Base-by-base conservation (phyloP, 306 rosid genomes). In the Gastrolobium bilobum region DNA sequence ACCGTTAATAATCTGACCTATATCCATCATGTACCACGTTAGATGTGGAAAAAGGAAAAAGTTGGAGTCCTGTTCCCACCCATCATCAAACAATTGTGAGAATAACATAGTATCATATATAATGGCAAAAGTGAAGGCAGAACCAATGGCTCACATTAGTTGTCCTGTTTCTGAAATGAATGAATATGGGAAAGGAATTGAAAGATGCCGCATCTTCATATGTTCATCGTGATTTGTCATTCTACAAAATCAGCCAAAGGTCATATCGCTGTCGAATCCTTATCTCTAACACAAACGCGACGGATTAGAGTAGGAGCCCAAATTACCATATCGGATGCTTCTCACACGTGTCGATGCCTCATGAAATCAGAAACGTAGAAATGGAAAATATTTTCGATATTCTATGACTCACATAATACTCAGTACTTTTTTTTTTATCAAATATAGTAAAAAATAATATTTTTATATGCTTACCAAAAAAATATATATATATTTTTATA, bases 251-350 rank as follows among this genome's bases (percentile, higher is more conserved):
- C 79, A 62, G 67, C 40, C 66, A 56, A 3, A 48, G 70, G 75
- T 87, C 82, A 79, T 76, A 80, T 82, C 76, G 74, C 73, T 2
- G 37, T 34, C 15, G 88, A 88, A 86, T 86, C 92, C 82, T 79
- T 80, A 84, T 86, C 90, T 60, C 81, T 4, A 52, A 31, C 77
- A 52, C 15, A 4, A 13, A 30, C 51, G 57, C 54, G 1, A 76
- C 14, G 20, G 53, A 44, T 26, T 39, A 42, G 7, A 20, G 4
- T 33, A 10, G 10, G 83, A 57, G 1, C 42, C 68, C 69, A 40
- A 7, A 40, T 5, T 48, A 54, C 46, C 29, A 43, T 38, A 42
- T 10, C 0, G 0, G 71, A 85, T 71, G 61, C 83, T 33, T 7
- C 5, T 29, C 56, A 71, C 83, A 81, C 87, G 80, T 81, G 85